phyloP scores from a whole-genome alignment of 352 stramenopile genomes.

The Globisporangium nunn region DNA sequence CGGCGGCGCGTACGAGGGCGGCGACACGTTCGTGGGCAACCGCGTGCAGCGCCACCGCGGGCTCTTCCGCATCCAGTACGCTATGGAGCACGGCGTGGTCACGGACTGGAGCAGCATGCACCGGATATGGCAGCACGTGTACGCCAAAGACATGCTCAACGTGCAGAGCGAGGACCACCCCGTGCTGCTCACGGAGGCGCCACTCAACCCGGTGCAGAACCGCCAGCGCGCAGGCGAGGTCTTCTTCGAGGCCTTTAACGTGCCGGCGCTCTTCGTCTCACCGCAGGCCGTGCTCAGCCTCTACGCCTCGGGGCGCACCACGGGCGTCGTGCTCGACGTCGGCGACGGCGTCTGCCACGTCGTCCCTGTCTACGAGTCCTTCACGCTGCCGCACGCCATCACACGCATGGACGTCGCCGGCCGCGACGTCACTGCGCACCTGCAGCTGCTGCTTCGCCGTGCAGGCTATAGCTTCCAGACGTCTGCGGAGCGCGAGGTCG shows the following conservation, averaged over 20 bases:
- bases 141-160: constrained; percentile 95
- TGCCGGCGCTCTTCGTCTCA: constrained; percentile 93
- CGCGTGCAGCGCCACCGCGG: constrained; percentile 92
- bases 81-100: constrained; percentile 98
- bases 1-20: constrained; percentile 92
- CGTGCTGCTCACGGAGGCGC: constrained; percentile 92
- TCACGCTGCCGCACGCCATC: constrained; percentile 92
- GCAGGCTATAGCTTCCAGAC: constrained; percentile 93
- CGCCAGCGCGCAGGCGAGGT: constrained; percentile 93
- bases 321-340: constrained; percentile 92
- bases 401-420: constrained; percentile 91
- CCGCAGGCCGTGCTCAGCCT: constrained; percentile 91
- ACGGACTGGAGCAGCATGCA: constrained; percentile 99
- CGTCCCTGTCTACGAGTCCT: constrained; percentile 96
- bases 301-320: constrained; percentile 94
- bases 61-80: constrained; percentile 93
- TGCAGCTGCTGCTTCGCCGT: constrained; percentile 96
- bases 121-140: constrained; percentile 99
- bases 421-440: constrained; percentile 92
- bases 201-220: constrained; percentile 92
- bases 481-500: constrained; percentile 92
- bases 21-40: constrained; percentile 89
- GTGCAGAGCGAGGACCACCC: constrained; percentile 95
- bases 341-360: constrained; percentile 84
- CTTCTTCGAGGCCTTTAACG: constrained; percentile 96